Evolutionary conservation across 2,329 filamentous ascomycete species (phyloP), one percentile per base, ranked within the genome.

Genomic region (Xylariales sp.): DNA sequence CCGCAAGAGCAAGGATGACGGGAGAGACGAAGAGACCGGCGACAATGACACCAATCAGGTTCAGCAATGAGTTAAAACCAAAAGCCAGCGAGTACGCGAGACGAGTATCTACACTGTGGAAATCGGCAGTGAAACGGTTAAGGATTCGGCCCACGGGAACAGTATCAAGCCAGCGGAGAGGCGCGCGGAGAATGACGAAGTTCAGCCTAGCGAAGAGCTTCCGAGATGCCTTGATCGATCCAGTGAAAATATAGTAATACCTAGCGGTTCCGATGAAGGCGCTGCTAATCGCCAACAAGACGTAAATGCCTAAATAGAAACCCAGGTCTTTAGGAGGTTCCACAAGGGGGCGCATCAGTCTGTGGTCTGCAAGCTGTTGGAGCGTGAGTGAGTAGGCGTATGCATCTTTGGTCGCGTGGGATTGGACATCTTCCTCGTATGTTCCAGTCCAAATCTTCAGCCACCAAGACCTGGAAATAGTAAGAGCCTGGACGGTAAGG

Each of bases 81-180:
- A 81, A 78, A 5, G 70, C 72, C 44, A 88, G 57, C 35, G 85
- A 76, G 47, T 75, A 74, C 6, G 80, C 76, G 34, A 89, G 64
- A 24, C 76, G 70, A 6, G 75, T 80, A 60, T 91, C 86, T 33
- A 90, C 75, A 28, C 80, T 72, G 48, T 82, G 78, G 58, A 91
- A 89, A 59, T 91, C 86, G 4, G 82, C 70, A 0, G 85, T 88
- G 56, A 90, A 88, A 2, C 86, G 74, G 60, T 91, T 91, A 15
- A 90, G 66, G 25, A 90, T 77, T 31, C 86, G 76, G 3, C 86
- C 86, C 2, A 88, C 68, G 0, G 87, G 87, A 0, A 88, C 81
- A 0, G 85, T 90, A 53, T 91, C 86, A 25, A 91, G 70, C 83
- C 85, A 89, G 43, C 85, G 70, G n/a, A 90, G 67, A 2, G 84